phyloP scores from a whole-genome alignment of 2,329 filamentous ascomycete genomes.

The Pezicula rhizophila region DNA sequence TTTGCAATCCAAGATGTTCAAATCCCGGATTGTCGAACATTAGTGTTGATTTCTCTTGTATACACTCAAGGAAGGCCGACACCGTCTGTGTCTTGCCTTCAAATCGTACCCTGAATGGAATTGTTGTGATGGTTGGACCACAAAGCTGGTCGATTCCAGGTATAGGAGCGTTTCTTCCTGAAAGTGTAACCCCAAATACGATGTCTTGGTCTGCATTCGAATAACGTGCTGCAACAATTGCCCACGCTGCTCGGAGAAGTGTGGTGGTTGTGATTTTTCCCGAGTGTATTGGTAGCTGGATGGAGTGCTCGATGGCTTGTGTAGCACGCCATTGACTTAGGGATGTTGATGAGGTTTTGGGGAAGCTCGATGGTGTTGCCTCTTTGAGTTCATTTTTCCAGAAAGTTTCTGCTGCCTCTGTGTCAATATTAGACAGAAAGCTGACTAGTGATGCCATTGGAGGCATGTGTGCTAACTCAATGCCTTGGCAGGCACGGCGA shows the following conservation, averaged over 20 bases:
- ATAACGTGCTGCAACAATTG: neutral
- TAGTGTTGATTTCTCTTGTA: constrained; percentile 27
- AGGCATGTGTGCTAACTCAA: neutral
- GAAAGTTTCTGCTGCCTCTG: neutral
- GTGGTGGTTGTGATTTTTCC: neutral
- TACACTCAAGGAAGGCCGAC: neutral
- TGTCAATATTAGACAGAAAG: neutral
- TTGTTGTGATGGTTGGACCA: constrained; percentile 35
- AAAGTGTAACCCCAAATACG: neutral
- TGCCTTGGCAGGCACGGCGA: neutral
- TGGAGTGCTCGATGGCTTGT: no score
- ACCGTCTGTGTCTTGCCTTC: neutral
- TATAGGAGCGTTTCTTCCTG: neutral
- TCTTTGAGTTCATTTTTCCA: neutral
- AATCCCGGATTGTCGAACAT: constrained; percentile 37
- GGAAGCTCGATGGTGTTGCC: no score
- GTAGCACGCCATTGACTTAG: no score
- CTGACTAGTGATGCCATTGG: neutral
- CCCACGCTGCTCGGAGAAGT: neutral
- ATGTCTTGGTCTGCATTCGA: neutral
- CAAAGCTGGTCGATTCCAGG: constrained; percentile 32
- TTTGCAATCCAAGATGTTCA: constrained; percentile 34
- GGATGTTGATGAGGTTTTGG: no score
- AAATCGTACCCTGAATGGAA: constrained; percentile 29
- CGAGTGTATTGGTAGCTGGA: neutral